Evolutionary conservation across 805 yeast genomes (phyloP), one percentile per base, ranked within the genome.

Genomic region (Metschnikowia amazonensis): DNA sequence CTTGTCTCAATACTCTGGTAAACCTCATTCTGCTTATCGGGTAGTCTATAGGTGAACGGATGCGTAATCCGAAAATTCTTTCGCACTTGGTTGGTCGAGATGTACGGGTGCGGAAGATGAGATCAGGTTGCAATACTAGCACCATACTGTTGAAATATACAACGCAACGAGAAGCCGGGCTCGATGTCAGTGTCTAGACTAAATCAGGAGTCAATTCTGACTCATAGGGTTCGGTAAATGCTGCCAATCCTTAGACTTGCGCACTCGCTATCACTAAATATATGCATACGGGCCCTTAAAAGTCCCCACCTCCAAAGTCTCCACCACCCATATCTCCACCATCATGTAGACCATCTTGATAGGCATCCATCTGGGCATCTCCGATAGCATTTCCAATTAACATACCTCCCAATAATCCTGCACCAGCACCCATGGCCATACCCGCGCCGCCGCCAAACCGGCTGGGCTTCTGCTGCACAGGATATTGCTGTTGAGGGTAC

Each of bases 361-460:
- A 47, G 44, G 58, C 61, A 32, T 62, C 60, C 34, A 62, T 52
- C 14, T 58, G 59, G 13, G 45, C 60, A 35, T 60, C 60, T 36
- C 62, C 60, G 48, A 79, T 52, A 36, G 76, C 75, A 30, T 72
- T 66, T 7, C 75, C 76, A 36, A 81, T 56, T 52, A 80, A 54
- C 64, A 76, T 64, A 36, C 86, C 87, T 46, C 86, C 87, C 7
- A 81, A 56, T 44, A 82, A 60, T 63, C 88, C 89, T 43, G 72
- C 76, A 14, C 74, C 74, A 2, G 66, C 65, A 48, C 75, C 76
- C 63, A 70, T 47, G 24, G 71, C 72, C 66, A 81, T 75, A 39
- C 72, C 66, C 6, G 50, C 44, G 4, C 65, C 59, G 13, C 61
- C 55, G 10, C 78, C 81, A 37, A 72, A 52, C 46, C 76, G 56